Evolutionary conservation across 306 rosid species (phyloP), one percentile per base, ranked within the genome.

Genomic region (Vigna unguiculata): DNA sequence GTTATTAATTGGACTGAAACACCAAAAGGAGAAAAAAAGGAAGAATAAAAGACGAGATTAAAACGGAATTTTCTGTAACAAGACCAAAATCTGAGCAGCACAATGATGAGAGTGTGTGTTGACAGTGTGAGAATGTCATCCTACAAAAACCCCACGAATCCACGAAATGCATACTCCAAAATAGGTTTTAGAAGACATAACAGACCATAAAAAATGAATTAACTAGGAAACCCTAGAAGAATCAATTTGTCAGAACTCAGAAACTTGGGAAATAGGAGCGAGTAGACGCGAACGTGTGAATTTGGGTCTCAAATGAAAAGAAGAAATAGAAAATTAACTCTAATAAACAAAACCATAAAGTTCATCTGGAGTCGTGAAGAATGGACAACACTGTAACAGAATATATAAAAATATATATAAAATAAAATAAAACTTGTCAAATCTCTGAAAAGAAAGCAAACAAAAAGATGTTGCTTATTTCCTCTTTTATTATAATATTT

Each of bases 161-260:
- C 9, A 8, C 22, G 12, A 48, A 74, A 45, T 46, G 74, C 49
- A 51, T 3, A 38, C 69, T 10, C 48, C 40, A 63, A 38, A 38
- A 63, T 51, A 47, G 21, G 19, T 30, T 51, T 61, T 66, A 54
- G 45, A 40, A 40, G 69, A 53, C 59, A 71, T 63, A 36, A 69
- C 32, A 72, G 19, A 30, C 46, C 28, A 28, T 41, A 68, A 30
- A 40, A 40, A 40, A 40, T 16, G 62, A 53, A 78, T 78, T 74
- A 81, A 71, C 21, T 36, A 81, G 17, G 58, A 81, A 85, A 79
- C 88, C 85, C 88, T 81, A 75, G 83, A 75, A 74, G 83, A 85
- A 74, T 74, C 47, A 78, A 41, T 12, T 45, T 81, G 88, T 85
- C 86, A 85, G 81, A 69, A 69, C 65, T 78, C 82, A 38, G 64